Percentiles rank a stretch among this genome's conserved stretches.
phyloP scores from a whole-genome alignment of 148 eudicot genomes.

The Dianthus caryophyllus region DNA sequence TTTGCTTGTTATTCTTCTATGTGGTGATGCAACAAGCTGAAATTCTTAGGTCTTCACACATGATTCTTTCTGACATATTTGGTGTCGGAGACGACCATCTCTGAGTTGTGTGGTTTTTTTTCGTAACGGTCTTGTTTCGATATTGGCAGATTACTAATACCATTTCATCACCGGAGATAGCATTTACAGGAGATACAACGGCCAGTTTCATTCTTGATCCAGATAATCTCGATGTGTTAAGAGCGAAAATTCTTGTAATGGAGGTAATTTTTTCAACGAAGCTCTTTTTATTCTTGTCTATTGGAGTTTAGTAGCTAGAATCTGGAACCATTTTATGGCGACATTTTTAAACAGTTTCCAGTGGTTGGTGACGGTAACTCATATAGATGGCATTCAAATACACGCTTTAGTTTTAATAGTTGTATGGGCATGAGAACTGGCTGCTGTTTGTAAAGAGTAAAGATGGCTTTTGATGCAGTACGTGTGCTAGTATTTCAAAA shows the following conservation, averaged over 20 bases:
- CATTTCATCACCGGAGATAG: slow-evolving; percentile 72
- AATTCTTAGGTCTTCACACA: background rate
- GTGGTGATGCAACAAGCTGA: too few relatives aligned
- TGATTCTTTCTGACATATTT: background rate
- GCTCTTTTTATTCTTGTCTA: background rate
- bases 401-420: background rate
- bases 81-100: background rate
- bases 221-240: slow-evolving; percentile 57
- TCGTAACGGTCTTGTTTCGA: slow-evolving; percentile 5
- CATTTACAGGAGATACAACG: slow-evolving; percentile 91
- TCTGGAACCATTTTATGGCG: background rate
- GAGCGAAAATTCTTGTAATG: slow-evolving; percentile 85
- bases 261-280: slow-evolving; percentile 51
- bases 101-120: background rate
- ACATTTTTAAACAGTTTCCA: background rate
- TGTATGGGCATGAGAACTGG: background rate
- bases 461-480: background rate
- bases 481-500: background rate
- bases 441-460: background rate
- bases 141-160: slow-evolving; percentile 64
- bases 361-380: background rate
- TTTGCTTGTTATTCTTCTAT: too few relatives aligned
- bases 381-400: background rate
- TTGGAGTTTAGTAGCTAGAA: background rate
- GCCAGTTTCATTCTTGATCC: slow-evolving; percentile 69